These are phyloP conservation scores for Cyclotella kingstonii DNA, from an alignment of 108 stramenopile species.

Conservation along the genomic window DNA sequence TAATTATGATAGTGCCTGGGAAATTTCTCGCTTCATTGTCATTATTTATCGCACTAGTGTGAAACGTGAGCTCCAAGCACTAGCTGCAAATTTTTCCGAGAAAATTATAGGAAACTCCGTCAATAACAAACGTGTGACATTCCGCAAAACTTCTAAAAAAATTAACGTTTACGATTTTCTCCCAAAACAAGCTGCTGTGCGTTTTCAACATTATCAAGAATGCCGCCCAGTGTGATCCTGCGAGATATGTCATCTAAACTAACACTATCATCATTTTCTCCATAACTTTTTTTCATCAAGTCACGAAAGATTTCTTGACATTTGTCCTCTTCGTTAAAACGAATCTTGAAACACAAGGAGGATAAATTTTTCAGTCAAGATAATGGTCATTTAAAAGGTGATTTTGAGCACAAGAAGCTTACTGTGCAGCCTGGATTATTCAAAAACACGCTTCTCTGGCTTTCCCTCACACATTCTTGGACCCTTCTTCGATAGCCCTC, in stretches of 20 bases:
- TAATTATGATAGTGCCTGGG: too few relatives aligned
- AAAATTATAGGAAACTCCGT: too few relatives aligned
- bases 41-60: too few relatives aligned
- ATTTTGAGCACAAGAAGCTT: background rate
- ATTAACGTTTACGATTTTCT: background rate
- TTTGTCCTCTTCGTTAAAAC: slow-evolving; percentile 66
- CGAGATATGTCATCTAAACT: slow-evolving; percentile 10
- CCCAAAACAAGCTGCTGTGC: slow-evolving; percentile 1
- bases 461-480: slow-evolving; percentile 69
- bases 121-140: too few relatives aligned
- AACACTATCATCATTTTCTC: slow-evolving; percentile 20
- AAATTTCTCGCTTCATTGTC: too few relatives aligned
- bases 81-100: too few relatives aligned
- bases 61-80: too few relatives aligned
- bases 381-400: background rate
- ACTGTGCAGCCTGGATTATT: slow-evolving; percentile 65
- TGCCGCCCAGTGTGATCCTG: slow-evolving; percentile 15
- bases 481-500: slow-evolving; percentile 66
- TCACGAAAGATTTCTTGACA: slow-evolving; percentile 69
- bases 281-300: slow-evolving; percentile 63
- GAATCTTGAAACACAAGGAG: slow-evolving; percentile 8
- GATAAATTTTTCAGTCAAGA: background rate
- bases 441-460: slow-evolving; percentile 73
- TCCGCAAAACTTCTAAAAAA: background rate
- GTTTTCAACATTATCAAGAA: slow-evolving; percentile 17